phyloP scores from a whole-genome alignment of 2,329 filamentous ascomycete genomes.

The Apiospora pterosperma region DNA sequence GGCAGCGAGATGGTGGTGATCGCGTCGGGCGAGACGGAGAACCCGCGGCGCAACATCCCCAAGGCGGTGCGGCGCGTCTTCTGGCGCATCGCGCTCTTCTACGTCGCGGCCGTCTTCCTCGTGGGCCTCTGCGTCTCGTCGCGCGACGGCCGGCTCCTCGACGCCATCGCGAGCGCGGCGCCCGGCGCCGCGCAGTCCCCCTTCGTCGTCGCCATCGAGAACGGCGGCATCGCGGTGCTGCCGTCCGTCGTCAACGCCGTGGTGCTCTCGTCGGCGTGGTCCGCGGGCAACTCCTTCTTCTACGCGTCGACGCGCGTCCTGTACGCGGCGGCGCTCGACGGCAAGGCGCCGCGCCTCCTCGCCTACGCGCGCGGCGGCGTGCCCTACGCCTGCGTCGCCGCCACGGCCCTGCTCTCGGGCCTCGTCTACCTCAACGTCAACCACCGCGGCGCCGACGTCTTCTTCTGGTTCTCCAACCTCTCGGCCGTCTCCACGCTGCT shows the following conservation, averaged over 20 bases:
- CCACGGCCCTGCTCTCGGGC: conserved; percentile 58
- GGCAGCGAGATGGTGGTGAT: conserved; percentile 76
- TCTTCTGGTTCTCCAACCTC: conserved; percentile 45
- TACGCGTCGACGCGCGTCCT: conserved; percentile 75
- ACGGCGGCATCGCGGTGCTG: conserved; percentile 61
- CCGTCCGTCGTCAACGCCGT: conserved; percentile 70
- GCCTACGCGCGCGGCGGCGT: conserved; percentile 55
- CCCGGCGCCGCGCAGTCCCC: conserved; percentile 61
- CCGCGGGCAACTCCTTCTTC: conserved; percentile 72
- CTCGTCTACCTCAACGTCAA: conserved; percentile 63
- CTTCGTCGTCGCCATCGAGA: conserved; percentile 69
- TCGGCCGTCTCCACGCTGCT: conserved; percentile 68
- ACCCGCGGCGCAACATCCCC: conserved; percentile 73
- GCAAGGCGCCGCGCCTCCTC: conserved; percentile 57
- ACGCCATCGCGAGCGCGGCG: conserved; percentile 35
- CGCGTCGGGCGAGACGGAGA: conserved; percentile 75
- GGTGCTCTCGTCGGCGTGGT: conserved; percentile 74
- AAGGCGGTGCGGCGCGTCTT: conserved; percentile 78
- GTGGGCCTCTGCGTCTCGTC: conserved; percentile 74
- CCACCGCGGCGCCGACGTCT: conserved; percentile 40
- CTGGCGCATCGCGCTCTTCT: conserved; percentile 79
- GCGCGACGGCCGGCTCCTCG: conserved; percentile 56
- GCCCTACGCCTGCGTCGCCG: conserved; percentile 53
- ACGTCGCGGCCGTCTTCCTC: conserved; percentile 69
- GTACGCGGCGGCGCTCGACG: conserved; percentile 68